Evolutionary conservation across 495 filamentous ascomycete genomes (phyloP).

Genomic region (Aspergillus hancockii): DNA sequence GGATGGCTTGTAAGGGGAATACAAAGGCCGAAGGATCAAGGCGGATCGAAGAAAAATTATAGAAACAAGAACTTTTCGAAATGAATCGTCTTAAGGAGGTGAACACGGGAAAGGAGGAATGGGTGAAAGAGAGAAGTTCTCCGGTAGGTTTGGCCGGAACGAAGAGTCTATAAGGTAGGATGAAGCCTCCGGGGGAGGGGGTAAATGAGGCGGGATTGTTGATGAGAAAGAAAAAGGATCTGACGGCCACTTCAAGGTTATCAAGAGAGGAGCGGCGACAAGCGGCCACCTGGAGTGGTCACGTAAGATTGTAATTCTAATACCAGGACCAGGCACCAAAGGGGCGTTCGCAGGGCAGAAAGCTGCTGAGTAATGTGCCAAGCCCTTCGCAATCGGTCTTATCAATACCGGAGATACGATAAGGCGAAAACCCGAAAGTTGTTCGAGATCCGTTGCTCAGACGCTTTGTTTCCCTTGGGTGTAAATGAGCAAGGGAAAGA

Average conservation of each 20-base stretch:
- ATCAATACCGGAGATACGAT: constrained; percentile 23
- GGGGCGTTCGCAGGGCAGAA: not conserved
- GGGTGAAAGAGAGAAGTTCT: constrained; percentile 10
- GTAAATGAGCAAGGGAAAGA: constrained; percentile 1
- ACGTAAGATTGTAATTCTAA: constrained; percentile 18
- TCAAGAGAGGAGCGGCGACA: constrained; percentile 18
- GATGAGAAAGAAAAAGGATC: constrained; percentile 22
- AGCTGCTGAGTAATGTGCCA: constrained; percentile 8
- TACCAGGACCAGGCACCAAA: constrained; percentile 27
- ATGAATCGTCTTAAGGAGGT: constrained; percentile 5
- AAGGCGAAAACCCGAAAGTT: constrained; percentile 12
- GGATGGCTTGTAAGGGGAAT: constrained; percentile 6
- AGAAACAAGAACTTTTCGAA: constrained; percentile 24
- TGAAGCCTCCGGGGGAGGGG: not conserved
- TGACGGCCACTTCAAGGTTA: constrained; percentile 11
- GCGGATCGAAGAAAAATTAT: constrained; percentile 19
- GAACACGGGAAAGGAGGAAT: constrained; percentile 15
- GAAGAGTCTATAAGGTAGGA: constrained; percentile 15
- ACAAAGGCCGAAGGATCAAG: constrained; percentile 17
- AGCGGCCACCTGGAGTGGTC: constrained; percentile 6
- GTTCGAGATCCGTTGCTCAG: not conserved
- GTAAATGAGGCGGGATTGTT: constrained; percentile 7
- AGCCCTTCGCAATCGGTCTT: constrained; percentile 12
- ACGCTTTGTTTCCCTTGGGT: not conserved
- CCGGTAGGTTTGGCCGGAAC: constrained; percentile 4